A percentile compares a stretch with the other conserved stretches of the same genome.
phyloP scores from a whole-genome alignment of 495 filamentous ascomycete genomes.

The Hypoxylon trugodes region DNA sequence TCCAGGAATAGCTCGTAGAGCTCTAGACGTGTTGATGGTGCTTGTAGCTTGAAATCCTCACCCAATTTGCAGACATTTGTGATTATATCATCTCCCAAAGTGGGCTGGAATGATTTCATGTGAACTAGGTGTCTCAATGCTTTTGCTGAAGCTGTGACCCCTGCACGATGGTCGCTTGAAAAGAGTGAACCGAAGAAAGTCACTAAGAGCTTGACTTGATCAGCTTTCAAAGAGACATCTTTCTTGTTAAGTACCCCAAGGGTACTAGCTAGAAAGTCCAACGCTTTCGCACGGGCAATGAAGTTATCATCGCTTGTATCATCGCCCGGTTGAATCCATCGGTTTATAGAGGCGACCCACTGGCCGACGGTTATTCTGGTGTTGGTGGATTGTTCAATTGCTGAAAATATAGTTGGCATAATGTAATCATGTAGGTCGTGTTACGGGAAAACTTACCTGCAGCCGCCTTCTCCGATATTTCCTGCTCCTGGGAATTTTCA shows the following conservation, averaged over 20 bases:
- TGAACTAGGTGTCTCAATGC: constrained; percentile 52
- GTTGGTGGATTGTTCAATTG: constrained; percentile 53
- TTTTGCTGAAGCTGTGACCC: constrained; percentile 56
- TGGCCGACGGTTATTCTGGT: constrained; percentile 53
- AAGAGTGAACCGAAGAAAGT: constrained; percentile 61
- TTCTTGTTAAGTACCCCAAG: constrained; percentile 51
- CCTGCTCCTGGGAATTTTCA: constrained; percentile 44
- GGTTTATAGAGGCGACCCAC: constrained; percentile 59
- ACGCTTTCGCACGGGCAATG: constrained; percentile 53
- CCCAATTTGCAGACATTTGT: constrained; percentile 53
- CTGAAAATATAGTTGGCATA: constrained; percentile 24
- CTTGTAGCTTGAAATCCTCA: constrained; percentile 58
- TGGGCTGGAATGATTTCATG: constrained; percentile 57
- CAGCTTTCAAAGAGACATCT: constrained; percentile 44
- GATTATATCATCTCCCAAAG: constrained; percentile 52
- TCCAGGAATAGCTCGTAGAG: constrained; percentile 56
- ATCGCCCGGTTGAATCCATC: constrained; percentile 54
- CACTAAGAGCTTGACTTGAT: constrained; percentile 54
- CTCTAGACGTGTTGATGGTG: constrained; percentile 53
- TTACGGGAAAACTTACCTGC: constrained; percentile 39
- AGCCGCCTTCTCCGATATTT: constrained; percentile 52
- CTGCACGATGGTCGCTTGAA: constrained; percentile 59
- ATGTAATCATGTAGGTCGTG: background rate
- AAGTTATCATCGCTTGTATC: constrained; percentile 51
- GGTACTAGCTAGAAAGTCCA: constrained; percentile 57